Percentiles rank a stretch among this genome's conserved stretches.
phyloP scores from a whole-genome alignment of 495 filamentous ascomycete species.

The Xylaria telfairii region DNA sequence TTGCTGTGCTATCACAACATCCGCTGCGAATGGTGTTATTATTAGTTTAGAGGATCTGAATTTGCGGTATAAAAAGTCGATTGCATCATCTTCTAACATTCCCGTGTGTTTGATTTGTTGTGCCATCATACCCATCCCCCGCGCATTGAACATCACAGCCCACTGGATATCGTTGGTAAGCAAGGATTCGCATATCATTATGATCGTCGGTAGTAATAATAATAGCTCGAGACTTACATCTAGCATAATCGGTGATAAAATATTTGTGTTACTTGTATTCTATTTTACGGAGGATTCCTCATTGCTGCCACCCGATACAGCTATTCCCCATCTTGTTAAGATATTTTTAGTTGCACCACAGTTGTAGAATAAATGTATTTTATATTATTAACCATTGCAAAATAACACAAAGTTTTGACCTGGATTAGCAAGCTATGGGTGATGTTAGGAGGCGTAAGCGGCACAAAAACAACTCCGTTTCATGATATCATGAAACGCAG shows the following conservation, averaged over 20 bases:
- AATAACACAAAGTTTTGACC: background rate
- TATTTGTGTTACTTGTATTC: constrained; percentile 1
- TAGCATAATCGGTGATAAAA: background rate
- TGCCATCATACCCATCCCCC: background rate
- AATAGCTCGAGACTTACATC: constrained; percentile 3
- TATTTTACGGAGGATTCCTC: background rate
- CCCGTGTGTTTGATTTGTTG: background rate
- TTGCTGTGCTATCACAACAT: constrained; percentile 9
- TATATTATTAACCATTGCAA: constrained; percentile 7
- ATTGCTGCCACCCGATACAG: background rate
- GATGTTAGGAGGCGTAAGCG: background rate
- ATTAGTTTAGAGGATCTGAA: background rate
- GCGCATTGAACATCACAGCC: constrained; percentile 5
- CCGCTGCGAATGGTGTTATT: background rate
- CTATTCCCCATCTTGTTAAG: too few relatives aligned
- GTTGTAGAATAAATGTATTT: constrained; percentile 8
- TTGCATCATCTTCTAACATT: background rate
- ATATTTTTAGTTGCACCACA: background rate
- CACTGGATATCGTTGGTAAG: constrained; percentile 2
- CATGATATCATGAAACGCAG: constrained; percentile 10
- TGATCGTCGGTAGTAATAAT: background rate
- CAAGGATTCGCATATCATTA: background rate
- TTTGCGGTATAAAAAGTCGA: background rate
- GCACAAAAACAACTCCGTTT: constrained; percentile 1
- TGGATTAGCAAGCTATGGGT: constrained; percentile 6